These are phyloP conservation scores for Fistulifera pelliculosa DNA, from an alignment of 108 stramenopile genomes.

Conservation along the genomic window DNA sequence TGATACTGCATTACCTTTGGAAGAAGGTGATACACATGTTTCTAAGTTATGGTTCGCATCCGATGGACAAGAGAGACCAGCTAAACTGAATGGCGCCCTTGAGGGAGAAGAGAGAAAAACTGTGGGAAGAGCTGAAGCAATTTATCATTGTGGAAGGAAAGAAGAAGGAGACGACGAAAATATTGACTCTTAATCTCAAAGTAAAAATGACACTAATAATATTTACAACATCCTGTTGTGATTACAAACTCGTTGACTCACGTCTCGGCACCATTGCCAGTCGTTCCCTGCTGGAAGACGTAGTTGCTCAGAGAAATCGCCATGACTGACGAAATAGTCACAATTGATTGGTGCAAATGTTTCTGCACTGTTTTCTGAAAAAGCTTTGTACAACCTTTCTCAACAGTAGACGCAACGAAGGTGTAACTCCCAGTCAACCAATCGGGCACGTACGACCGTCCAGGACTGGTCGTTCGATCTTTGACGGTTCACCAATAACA, in stretches of 20 bases:
- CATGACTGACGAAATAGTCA: background rate
- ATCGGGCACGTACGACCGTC: background rate
- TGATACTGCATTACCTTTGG: slow-evolving; percentile 57
- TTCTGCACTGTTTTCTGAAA: slow-evolving; percentile 2
- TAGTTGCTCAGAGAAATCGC: background rate
- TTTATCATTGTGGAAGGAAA: slow-evolving; percentile 75
- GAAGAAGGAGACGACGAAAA: slow-evolving; percentile 66
- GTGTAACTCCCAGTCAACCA: background rate
- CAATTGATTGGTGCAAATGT: background rate
- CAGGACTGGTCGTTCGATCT: background rate
- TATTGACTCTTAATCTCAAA: background rate
- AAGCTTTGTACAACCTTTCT: slow-evolving; percentile 4
- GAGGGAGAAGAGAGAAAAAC: slow-evolving; percentile 57
- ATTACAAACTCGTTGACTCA: background rate
- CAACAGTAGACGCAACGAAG: slow-evolving; percentile 5
- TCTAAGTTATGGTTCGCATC: slow-evolving; percentile 55
- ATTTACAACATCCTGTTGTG: background rate
- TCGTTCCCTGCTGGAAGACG: slow-evolving; percentile 1
- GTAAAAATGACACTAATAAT: background rate
- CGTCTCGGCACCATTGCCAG: background rate
- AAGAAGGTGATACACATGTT: slow-evolving; percentile 57
- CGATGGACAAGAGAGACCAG: slow-evolving; percentile 42
- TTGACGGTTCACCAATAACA: background rate
- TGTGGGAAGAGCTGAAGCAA: slow-evolving; percentile 61
- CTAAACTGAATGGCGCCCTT: slow-evolving; percentile 54